A percentile compares a stretch with the other conserved stretches of the same genome.
These are phyloP conservation scores for Acaromyces ingoldii DNA, from an alignment of 1,284 basidiomycete species.

Conservation along the genomic window DNA sequence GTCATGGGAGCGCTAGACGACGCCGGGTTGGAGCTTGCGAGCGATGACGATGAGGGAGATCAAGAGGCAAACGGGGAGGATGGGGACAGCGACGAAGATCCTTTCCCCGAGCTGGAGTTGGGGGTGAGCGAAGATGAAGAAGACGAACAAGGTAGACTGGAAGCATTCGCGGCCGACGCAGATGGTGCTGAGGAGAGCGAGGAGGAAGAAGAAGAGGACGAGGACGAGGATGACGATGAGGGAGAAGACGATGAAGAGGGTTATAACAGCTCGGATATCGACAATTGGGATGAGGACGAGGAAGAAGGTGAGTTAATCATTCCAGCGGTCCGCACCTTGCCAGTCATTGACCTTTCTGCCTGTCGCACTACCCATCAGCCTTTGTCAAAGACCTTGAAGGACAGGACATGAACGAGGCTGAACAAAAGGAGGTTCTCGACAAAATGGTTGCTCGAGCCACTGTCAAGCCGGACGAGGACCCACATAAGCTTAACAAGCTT, in stretches of 20 bases:
- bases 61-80: conserved; percentile 29
- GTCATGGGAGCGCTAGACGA: background rate
- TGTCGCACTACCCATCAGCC: too few species aligned
- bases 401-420: conserved; percentile 35
- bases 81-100: conserved; percentile 47
- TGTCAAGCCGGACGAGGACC: conserved; percentile 52
- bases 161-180: conserved; percentile 52
- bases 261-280: conserved; percentile 52
- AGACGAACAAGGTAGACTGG: conserved; percentile 39
- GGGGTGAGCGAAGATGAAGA: conserved; percentile 49
- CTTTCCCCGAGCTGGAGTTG: conserved; percentile 56
- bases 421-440: conserved; percentile 37
- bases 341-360: too few species aligned
- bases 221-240: conserved; percentile 15
- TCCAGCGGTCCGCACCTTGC: too few species aligned
- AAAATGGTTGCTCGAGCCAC: conserved; percentile 47
- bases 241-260: conserved; percentile 25
- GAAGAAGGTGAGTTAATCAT: conserved; percentile 20
- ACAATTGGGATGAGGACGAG: conserved; percentile 36
- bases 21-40: conserved; percentile 8
- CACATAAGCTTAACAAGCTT: conserved; percentile 36
- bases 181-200: conserved; percentile 1
- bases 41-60: conserved; percentile 12
- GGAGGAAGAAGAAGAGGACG: conserved; percentile 53
- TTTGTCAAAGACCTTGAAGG: conserved; percentile 11